Base-by-base conservation (phyloP, 106 monocot species). In the Chionographis japonica region DNA sequence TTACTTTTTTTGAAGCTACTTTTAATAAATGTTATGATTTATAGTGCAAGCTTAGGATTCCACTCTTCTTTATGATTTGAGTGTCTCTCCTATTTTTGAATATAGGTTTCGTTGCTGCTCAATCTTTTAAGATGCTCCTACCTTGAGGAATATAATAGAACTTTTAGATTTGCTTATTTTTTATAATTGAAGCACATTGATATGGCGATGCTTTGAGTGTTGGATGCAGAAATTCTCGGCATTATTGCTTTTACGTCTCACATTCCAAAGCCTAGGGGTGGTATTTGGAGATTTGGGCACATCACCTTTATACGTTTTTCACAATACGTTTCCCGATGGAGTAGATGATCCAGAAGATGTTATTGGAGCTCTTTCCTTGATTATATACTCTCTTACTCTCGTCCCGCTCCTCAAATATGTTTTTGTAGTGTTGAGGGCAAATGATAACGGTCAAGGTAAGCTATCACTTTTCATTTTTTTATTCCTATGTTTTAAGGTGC, bases 271-370 rank as follows among this genome's bases (percentile, higher is more conserved):
- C 60, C 72, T 89, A 2, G 88, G 88, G 0, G 76, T 89, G 14
- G 88, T 89, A 5, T 89, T 81, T 68, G 88, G 88, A 42, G 84
- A 89, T 58, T 62, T 89, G 62, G 88, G 84, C 40, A 89, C 88
- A 41, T 89, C 88, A 7, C 88, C 88, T 2, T 50, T 89, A 39
- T 89, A 85, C 61, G 88, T 89, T 27, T 82, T 84, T 49, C 79
- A 70, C 73, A 89, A 84, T 50, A 82, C 84, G 13, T 89, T 89
- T 70, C 68, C 88, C 15, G 27, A 77, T 37, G 81, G 84, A 37
- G 68, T 85, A 41, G 54, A 71, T 4, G 81, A 89, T 73, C 58
- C 75, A 43, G 81, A 89, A 40, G 88, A 84, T 52, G 42, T 89
- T 46, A 67, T 89, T 51, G 88, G 88, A 70, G 88, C 84, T 58